A percentile compares a stretch with the other conserved stretches of the same genome.
Conservation (phyloP, 305 asterid species). For the Fraxinus baroniana region DNA sequence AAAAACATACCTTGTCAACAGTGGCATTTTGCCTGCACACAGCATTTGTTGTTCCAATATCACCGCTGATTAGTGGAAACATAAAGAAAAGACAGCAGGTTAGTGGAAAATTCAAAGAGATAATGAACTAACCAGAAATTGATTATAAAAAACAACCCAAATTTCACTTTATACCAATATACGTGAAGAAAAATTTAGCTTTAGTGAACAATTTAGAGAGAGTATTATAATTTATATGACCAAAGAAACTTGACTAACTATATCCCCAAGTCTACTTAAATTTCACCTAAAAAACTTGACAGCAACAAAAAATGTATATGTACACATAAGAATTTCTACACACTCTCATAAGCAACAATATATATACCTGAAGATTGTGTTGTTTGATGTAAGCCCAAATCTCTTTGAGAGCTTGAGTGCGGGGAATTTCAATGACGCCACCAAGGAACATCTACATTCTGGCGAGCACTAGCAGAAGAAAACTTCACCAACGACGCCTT, state of each 20-base stretch:
- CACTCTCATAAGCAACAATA: conserved; percentile 7
- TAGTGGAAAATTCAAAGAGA: background rate
- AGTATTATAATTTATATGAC: background rate
- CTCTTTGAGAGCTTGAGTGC: conserved; percentile 69
- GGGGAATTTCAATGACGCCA: conserved; percentile 71
- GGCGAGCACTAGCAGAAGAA: conserved; percentile 39
- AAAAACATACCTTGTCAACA: conserved; percentile 66
- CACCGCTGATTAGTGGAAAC: conserved; percentile 44
- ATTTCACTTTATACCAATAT: background rate
- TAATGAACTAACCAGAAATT: background rate
- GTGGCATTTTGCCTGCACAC: conserved; percentile 88
- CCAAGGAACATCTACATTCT: conserved; percentile 86
- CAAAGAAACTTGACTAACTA: background rate
- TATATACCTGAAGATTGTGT: conserved; percentile 72
- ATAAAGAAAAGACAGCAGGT: background rate
- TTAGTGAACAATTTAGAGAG: background rate
- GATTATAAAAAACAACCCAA: background rate
- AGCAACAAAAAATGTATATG: background rate
- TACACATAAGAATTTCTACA: background rate
- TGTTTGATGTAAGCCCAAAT: conserved; percentile 82
- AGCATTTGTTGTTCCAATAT: conserved; percentile 77
- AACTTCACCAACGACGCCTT: conserved; percentile 35
- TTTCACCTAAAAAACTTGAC: background rate
- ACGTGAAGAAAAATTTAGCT: background rate
- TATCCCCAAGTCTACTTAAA: background rate